A percentile compares a stretch with the other conserved stretches of the same genome.
Conservation (phyloP, 345 rosid genomes). For the Geranium rotundifolium region DNA sequence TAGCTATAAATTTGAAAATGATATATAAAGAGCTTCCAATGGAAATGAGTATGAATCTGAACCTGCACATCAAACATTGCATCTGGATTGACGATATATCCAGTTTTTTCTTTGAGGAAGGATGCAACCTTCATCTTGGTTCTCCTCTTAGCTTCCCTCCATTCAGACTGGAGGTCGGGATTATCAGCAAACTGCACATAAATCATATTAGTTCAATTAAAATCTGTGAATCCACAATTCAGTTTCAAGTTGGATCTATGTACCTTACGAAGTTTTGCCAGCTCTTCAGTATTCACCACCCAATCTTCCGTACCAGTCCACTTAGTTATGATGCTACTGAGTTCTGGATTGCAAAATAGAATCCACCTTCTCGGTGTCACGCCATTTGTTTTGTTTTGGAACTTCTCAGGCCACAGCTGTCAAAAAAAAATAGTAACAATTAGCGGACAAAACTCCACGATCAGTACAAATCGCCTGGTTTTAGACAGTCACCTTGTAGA, state of each 20-base stretch:
- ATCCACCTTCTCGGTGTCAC: slow-evolving; percentile 54
- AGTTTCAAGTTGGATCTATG: not conserved
- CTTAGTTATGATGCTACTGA: slow-evolving; percentile 31
- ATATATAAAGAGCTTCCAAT: not conserved
- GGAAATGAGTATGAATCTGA: slow-evolving; percentile 1
- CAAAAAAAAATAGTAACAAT: not conserved
- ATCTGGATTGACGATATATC: slow-evolving; percentile 39
- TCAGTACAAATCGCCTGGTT: not conserved
- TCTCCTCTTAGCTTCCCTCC: slow-evolving; percentile 48
- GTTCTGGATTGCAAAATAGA: slow-evolving; percentile 36
- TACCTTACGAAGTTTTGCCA: slow-evolving; percentile 26
- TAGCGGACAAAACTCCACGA: not conserved
- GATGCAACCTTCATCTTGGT: slow-evolving; percentile 50
- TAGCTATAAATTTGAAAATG: not conserved
- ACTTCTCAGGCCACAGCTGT: slow-evolving; percentile 47
- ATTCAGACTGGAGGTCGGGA: slow-evolving; percentile 41
- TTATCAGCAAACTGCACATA: slow-evolving; percentile 39
- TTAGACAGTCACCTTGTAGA: slow-evolving; percentile 21
- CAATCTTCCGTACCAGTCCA: slow-evolving; percentile 44
- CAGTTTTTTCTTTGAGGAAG: slow-evolving; percentile 42
- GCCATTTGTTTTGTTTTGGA: slow-evolving; percentile 48
- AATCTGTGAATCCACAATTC: not conserved
- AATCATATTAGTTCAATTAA: not conserved
- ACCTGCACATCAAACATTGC: slow-evolving; percentile 67
- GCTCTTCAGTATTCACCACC: slow-evolving; percentile 27